Base-by-base conservation (phyloP, 1,284 basidiomycete genomes). In the Pseudozyma flocculosa region DNA sequence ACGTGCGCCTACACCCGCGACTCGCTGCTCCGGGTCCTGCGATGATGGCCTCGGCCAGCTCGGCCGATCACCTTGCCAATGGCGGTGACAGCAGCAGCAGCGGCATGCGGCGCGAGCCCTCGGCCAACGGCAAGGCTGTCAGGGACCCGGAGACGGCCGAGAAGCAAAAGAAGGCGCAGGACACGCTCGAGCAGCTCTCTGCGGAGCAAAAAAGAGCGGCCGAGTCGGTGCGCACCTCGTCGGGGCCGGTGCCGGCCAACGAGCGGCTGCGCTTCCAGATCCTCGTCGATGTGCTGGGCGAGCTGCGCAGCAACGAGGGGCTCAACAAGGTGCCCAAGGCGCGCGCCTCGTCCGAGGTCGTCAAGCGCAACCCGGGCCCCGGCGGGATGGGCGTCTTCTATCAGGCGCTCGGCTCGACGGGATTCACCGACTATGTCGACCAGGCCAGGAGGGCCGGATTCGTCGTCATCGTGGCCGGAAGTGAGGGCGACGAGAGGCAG, bases 401-500 rank as follows among this genome's bases (percentile, higher is more conserved):
- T 46, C 61, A 64, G 29, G 53, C 53, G 43, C 50, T 64, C 4
- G 57, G 61, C 26, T 50, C 50, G 15, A 64, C 56, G 7, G 61
- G 61, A 1, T 64, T 64, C 30, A 54, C 57, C 18, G 61, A 64
- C 38, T 60, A 60, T 21, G 41, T 64, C 5, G 45, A 49, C 21
- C 61, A 64, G 46, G 61, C 61, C 1, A 53, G 50, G 22, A 53
- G 60, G 34, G 52, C 54, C 18, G 50, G 56, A 2, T 24, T 64
- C 18, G 54, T 64, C 44, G 37, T 43, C 11, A 40, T 60, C 18
- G 45, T 42, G 13, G 61, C 17, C 8, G 37, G 32, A 34, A 17
- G 37, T 17, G 37, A 5, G 37, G 37, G 37, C 37, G 37, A 21
- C 5, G 37, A 38, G 37, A n/a, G 17, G 37, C 7, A n/a, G 17